phyloP scores from a whole-genome alignment of 2,329 filamentous ascomycete genomes.

The Lithohypha guttulata region DNA sequence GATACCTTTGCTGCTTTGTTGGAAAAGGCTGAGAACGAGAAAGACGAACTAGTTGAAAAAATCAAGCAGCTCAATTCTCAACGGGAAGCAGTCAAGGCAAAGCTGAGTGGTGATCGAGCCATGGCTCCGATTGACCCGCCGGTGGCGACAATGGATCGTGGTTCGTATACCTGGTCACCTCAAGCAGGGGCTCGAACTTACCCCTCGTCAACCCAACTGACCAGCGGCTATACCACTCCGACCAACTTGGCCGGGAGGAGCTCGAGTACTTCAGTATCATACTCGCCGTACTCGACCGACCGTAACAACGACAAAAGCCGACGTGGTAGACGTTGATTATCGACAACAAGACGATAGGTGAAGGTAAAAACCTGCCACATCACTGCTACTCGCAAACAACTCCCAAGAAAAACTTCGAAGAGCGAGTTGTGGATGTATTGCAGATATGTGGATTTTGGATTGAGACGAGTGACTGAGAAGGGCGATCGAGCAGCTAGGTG shows the following conservation, averaged over 20 bases:
- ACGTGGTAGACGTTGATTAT: not conserved
- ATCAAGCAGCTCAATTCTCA: constrained; percentile 14
- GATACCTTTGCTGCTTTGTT: constrained; percentile 17
- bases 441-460: no score
- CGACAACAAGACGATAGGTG: no score
- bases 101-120: constrained; percentile 1
- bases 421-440: no score
- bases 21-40: constrained; percentile 15
- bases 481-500: no score
- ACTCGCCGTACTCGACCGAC: constrained; percentile 2
- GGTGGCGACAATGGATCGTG: not conserved
- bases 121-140: not conserved
- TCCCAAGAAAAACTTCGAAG: no score
- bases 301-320: not conserved
- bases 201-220: not conserved
- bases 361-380: no score
- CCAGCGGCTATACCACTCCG: constrained; percentile 3
- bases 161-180: not conserved
- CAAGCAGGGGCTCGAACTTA: not conserved
- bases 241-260: not conserved
- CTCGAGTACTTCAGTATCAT: not conserved
- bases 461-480: no score
- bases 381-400: no score
- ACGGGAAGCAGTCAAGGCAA: constrained; percentile 9
- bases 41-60: constrained; percentile 10